Percentiles rank a stretch among this genome's conserved stretches.
phyloP scores from a whole-genome alignment of 2,329 filamentous ascomycete genomes.

The Neofusicoccum cordaticola region DNA sequence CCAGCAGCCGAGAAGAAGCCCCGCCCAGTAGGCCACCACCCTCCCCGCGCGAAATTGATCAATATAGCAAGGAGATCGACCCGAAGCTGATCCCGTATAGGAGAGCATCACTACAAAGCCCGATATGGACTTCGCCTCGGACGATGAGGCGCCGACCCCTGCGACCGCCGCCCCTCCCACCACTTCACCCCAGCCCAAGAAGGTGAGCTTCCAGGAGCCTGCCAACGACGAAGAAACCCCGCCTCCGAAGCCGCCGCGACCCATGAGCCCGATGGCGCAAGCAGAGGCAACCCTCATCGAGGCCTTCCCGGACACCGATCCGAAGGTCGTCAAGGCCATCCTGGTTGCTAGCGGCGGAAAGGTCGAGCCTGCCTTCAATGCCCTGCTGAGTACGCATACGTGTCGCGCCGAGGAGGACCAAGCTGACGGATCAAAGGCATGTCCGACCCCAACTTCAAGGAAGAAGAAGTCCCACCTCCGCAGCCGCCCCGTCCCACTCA shows the following conservation, averaged over 20 bases:
- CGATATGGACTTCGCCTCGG: conserved; percentile 50
- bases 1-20: conserved; percentile 18
- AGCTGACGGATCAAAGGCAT: conserved; percentile 40
- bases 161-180: conserved; percentile 23
- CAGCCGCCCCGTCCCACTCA: conserved; percentile 73
- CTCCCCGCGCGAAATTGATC: conserved; percentile 20
- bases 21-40: conserved; percentile 7
- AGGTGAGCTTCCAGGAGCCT: conserved; percentile 47
- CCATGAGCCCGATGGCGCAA: conserved; percentile 76
- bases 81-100: conserved; percentile 23
- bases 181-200: conserved; percentile 40
- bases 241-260: conserved; percentile 75
- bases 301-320: conserved; percentile 84
- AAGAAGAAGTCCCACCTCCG: conserved; percentile 60
- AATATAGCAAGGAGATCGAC: conserved; percentile 19
- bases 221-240: conserved; percentile 55
- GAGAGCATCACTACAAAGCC: conserved; percentile 30
- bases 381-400: conserved; percentile 67
- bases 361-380: conserved; percentile 93
- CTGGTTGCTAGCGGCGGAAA: conserved; percentile 80
- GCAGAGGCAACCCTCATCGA: conserved; percentile 87
- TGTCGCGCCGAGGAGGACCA: neutral
- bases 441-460: conserved; percentile 53
- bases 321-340: conserved; percentile 79
- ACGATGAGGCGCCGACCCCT: conserved; percentile 47